phyloP scores from a whole-genome alignment of 257 asterid species.

The Plectranthus barbatus region DNA sequence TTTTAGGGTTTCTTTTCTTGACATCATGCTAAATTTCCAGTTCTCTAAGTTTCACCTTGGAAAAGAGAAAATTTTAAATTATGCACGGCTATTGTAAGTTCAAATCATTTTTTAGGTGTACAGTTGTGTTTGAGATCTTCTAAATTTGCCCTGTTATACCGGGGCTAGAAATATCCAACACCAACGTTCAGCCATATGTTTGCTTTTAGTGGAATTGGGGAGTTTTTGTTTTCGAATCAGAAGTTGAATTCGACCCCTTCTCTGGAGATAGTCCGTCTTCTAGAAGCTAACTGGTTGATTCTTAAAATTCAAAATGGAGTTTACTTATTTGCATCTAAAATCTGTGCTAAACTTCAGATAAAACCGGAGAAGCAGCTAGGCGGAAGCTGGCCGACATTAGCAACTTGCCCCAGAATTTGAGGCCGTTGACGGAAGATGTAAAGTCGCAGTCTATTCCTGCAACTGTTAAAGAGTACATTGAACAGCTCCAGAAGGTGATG shows the following conservation, averaged over 20 bases:
- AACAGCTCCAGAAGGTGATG: conserved; percentile 49
- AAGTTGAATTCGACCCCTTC: background rate
- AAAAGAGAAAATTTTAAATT: background rate
- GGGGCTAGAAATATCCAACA: background rate
- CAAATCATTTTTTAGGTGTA: background rate
- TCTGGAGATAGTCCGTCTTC: background rate
- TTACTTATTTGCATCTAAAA: background rate
- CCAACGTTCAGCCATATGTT: background rate
- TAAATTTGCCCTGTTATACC: background rate
- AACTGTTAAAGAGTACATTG: conserved; percentile 29
- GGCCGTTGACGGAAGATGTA: conserved; percentile 16
- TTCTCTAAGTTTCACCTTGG: background rate
- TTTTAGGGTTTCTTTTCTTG: background rate
- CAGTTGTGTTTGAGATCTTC: background rate
- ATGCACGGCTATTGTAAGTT: background rate
- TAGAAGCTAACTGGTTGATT: background rate
- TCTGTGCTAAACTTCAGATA: conserved; percentile 1
- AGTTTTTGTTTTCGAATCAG: background rate
- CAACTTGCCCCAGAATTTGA: conserved; percentile 43
- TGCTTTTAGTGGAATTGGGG: background rate
- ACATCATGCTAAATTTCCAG: background rate
- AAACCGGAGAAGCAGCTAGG: conserved; percentile 29
- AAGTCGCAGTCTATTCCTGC: conserved; percentile 21
- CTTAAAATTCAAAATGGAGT: background rate
- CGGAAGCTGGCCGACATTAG: conserved; percentile 59